These are phyloP conservation scores for Kodamaea kakaduensis DNA, from an alignment of 805 yeast genomes.

Conservation along the genomic window DNA sequence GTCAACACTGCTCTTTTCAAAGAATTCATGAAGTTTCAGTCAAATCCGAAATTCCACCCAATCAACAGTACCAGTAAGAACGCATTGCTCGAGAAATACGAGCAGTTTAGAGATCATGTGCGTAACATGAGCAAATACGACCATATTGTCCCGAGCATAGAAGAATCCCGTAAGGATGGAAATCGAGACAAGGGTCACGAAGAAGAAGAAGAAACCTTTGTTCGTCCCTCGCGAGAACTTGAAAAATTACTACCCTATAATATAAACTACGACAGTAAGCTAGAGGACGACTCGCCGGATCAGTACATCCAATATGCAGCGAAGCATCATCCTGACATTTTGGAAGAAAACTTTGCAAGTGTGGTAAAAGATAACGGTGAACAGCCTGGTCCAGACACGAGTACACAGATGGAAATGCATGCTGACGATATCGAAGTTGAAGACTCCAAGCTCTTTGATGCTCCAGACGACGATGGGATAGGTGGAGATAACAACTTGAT, in stretches of 20 bases:
- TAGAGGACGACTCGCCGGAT: constrained; percentile 25
- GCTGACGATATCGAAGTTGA: constrained; percentile 6
- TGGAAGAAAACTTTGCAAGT: not conserved
- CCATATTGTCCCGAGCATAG: constrained; percentile 24
- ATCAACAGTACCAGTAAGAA: constrained; percentile 16
- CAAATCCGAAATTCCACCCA: constrained; percentile 30
- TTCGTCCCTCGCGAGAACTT: constrained; percentile 23
- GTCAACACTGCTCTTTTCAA: constrained; percentile 26
- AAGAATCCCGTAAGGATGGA: constrained; percentile 16
- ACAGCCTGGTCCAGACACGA: too few relatives aligned
- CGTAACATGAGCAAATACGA: constrained; percentile 27
- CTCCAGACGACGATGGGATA: constrained; percentile 19
- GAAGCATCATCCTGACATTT: constrained; percentile 5
- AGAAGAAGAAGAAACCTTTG: constrained; percentile 7
- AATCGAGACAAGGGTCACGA: not conserved
- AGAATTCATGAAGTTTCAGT: constrained; percentile 25
- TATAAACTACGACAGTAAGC: constrained; percentile 21
- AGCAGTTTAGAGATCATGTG: constrained; percentile 21
- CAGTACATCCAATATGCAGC: constrained; percentile 18
- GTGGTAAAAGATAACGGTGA: too few relatives aligned
- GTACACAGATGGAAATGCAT: not conserved
- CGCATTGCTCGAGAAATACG: constrained; percentile 15
- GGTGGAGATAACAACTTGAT: constrained; percentile 23
- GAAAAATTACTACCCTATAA: constrained; percentile 30
- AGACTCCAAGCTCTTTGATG: constrained; percentile 1